Base-by-base conservation (phyloP, 352 stramenopile genomes). In the Pythium coloratum region DNA sequence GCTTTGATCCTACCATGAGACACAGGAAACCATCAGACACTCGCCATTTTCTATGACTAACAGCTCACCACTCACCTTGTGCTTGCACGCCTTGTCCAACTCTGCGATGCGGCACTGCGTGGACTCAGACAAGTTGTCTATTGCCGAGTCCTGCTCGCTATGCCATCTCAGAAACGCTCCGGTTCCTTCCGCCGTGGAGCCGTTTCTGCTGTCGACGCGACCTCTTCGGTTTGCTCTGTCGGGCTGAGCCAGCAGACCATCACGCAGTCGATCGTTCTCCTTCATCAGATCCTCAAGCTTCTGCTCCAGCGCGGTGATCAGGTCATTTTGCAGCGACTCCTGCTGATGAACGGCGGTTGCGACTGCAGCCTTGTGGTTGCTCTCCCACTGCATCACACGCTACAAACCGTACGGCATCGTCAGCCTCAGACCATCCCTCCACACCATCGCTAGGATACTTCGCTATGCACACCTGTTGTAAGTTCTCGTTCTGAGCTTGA, bases 81-180 rank as follows among this genome's bases (percentile, higher is more conserved):
- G 84, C 53, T 90, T 91, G 74, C 76, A 84, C 9, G 76, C 66
- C 66, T 85, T 86, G 71, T 92, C 81, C 20, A 95, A 66, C 44
- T 95, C 86, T 7, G 74, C 73, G n/a, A 91, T 68, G 5, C 77
- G 77, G 34, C 72, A 67, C 40, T 71, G 59, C 24, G 71, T 59
- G 0, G 67, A 64, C 30, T 79, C 75, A 6, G 69, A 55, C 14
- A 65, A 40, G 32, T 28, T 57, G 18, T 67, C 26, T 3, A 6
- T 54, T 13, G 28, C 18, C 28, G 13, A 3, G 3, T 61, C 53
- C 32, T 67, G 18, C 6, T 65, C 40, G 9, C 33, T 50, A 33
- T 12, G 13, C 20, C 50, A 28, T 57, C 50, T 57, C 18, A 26
- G 9, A 33, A 57, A 57, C 20, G n/a, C 26, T 6, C 28, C 26